Percentiles rank a stretch among this genome's conserved stretches.
Conservation (phyloP, 2,329 filamentous ascomycete species). For the Alternaria arborescens region DNA sequence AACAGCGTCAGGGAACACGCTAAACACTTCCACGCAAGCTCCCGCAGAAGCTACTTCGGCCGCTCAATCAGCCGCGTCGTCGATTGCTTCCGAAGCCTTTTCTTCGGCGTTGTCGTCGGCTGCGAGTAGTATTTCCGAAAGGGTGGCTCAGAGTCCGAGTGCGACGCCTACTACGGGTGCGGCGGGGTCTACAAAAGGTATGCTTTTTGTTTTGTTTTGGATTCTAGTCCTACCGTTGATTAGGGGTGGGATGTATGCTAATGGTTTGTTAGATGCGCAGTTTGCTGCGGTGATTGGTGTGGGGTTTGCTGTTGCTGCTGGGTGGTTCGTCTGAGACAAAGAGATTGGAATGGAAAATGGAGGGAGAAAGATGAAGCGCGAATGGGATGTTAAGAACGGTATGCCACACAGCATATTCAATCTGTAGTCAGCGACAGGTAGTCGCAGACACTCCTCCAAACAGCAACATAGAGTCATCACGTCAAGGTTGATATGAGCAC, state of each 20-base stretch:
- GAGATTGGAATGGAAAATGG: background rate
- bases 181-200: background rate
- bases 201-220: background rate
- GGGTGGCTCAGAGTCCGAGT: conserved; percentile 1
- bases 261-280: background rate
- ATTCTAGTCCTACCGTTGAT: background rate
- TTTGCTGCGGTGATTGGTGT: background rate
- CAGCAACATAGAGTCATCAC: background rate
- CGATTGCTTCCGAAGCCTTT: background rate
- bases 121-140: background rate
- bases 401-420: background rate
- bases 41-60: background rate
- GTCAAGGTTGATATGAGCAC: background rate
- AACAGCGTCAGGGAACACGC: background rate
- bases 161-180: background rate
- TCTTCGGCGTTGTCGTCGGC: background rate
- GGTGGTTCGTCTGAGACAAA: background rate
- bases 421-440: background rate
- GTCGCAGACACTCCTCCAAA: background rate
- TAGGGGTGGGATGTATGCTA: background rate
- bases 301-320: background rate
- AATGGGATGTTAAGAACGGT: background rate
- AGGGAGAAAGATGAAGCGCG: background rate
- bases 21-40: background rate
- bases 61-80: background rate